A percentile compares a stretch with the other conserved stretches of the same genome.
phyloP scores from a whole-genome alignment of 78 protist species.

The Tieghemostelium lacteum region DNA sequence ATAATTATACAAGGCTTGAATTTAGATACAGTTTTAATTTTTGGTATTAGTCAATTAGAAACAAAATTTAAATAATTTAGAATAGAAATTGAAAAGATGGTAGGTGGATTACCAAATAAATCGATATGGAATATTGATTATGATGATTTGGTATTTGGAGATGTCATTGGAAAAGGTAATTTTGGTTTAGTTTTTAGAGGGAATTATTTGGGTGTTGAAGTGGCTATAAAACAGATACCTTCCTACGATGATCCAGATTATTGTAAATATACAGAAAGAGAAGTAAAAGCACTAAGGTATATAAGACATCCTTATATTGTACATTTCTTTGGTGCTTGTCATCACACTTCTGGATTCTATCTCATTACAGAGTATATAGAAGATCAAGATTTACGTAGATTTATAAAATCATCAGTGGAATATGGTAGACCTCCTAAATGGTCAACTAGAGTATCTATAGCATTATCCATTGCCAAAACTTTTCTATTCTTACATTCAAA shows the following conservation, averaged over 20 bases:
- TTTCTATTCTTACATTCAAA: constrained; percentile 66
- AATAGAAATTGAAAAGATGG: constrained; percentile 10
- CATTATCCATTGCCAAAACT: constrained; percentile 54
- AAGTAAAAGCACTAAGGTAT: constrained; percentile 53
- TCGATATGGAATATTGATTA: constrained; percentile 66
- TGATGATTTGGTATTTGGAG: constrained; percentile 62
- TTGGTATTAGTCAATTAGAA: too few relatives aligned
- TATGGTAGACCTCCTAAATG: constrained; percentile 32
- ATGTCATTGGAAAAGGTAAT: constrained; percentile 75
- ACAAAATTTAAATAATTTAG: not conserved
- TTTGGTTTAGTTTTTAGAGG: constrained; percentile 74
- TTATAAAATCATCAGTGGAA: constrained; percentile 1
- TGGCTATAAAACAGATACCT: constrained; percentile 70
- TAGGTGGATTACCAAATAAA: constrained; percentile 67
- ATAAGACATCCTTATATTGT: constrained; percentile 71
- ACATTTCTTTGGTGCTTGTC: constrained; percentile 68
- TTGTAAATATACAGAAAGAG: constrained; percentile 72
- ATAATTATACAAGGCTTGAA: too few relatives aligned
- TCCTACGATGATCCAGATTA: constrained; percentile 65
- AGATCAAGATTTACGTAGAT: constrained; percentile 38
- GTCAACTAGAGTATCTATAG: constrained; percentile 26
- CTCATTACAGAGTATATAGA: constrained; percentile 62
- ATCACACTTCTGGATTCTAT: constrained; percentile 55
- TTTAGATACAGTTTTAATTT: too few relatives aligned
- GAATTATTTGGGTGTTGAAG: constrained; percentile 40